Evolutionary conservation across 139 green algal species (phyloP).

Genomic region (Picocystis salinarum): DNA sequence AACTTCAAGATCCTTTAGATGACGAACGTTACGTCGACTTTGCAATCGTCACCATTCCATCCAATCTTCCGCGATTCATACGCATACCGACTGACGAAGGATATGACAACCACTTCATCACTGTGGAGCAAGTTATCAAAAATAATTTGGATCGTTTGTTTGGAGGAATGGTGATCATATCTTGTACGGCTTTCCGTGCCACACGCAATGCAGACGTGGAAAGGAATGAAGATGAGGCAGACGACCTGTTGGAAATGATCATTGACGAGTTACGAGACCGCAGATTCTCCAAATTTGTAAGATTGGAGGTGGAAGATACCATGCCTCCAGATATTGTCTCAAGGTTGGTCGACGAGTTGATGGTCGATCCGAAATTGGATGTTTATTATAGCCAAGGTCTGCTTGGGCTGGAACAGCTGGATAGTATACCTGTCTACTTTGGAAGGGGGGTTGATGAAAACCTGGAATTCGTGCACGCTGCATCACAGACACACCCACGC

Average conservation of each 20-base stretch:
- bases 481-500: neutral
- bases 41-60: constrained; percentile 13
- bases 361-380: constrained; percentile 10
- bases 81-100: constrained; percentile 4
- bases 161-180: constrained; percentile 20
- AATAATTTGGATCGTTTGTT: constrained; percentile 30
- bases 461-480: neutral
- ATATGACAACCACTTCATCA: constrained; percentile 11
- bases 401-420: constrained; percentile 17
- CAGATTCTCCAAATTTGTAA: constrained; percentile 33
- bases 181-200: constrained; percentile 21
- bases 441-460: neutral
- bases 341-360: constrained; percentile 14
- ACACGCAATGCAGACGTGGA: constrained; percentile 35
- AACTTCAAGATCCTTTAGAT: constrained; percentile 9
- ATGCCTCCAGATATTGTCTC: constrained; percentile 17
- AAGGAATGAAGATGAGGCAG: constrained; percentile 36
- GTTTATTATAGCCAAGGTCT: constrained; percentile 16
- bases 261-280: constrained; percentile 29
- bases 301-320: constrained; percentile 24
- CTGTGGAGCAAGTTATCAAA: constrained; percentile 26
- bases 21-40: constrained; percentile 1
- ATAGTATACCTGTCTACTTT: constrained; percentile 7
- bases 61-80: neutral
- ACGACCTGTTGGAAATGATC: constrained; percentile 45